Conservation (phyloP, 2,329 filamentous ascomycete species). For the Colletotrichum phormii region DNA sequence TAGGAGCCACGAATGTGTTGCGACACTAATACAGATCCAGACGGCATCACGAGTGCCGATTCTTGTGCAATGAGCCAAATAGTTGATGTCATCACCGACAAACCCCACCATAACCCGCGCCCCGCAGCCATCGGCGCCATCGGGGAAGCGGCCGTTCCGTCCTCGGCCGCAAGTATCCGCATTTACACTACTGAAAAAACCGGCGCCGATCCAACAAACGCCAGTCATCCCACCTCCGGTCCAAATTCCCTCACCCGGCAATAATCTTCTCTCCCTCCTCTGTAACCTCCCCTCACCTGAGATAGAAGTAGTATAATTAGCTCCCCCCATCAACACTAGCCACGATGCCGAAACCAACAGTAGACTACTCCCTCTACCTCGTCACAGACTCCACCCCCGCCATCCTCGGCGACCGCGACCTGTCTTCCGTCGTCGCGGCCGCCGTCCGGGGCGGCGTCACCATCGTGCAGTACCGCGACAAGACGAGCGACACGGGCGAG, state of each 20-base stretch:
- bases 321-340: too few species aligned
- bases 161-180: constrained; percentile 32
- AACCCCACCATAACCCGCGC: constrained; percentile 9
- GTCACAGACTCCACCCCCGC: constrained; percentile 93
- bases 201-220: not conserved
- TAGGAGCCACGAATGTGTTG: not conserved
- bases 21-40: not conserved
- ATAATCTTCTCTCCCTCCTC: too few species aligned
- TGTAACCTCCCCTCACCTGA: too few species aligned
- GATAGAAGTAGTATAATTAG: too few species aligned
- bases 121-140: constrained; percentile 14
- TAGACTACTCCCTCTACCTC: constrained; percentile 87
- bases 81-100: constrained; percentile 21
- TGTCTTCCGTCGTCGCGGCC: constrained; percentile 79
- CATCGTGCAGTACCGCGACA: constrained; percentile 91
- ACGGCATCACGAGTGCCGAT: not conserved
- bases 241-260: not conserved
- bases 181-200: constrained; percentile 6
- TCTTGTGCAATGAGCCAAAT: not conserved
- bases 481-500: constrained; percentile 78
- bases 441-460: constrained; percentile 85
- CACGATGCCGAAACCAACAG: constrained; percentile 40
- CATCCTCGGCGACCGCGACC: constrained; percentile 78
- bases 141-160: constrained; percentile 1
- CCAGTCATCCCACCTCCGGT: not conserved